Percentiles rank a stretch among this genome's conserved stretches.
Conservation (phyloP, 2,329 filamentous ascomycete species). For the Fusarium papillatum region DNA sequence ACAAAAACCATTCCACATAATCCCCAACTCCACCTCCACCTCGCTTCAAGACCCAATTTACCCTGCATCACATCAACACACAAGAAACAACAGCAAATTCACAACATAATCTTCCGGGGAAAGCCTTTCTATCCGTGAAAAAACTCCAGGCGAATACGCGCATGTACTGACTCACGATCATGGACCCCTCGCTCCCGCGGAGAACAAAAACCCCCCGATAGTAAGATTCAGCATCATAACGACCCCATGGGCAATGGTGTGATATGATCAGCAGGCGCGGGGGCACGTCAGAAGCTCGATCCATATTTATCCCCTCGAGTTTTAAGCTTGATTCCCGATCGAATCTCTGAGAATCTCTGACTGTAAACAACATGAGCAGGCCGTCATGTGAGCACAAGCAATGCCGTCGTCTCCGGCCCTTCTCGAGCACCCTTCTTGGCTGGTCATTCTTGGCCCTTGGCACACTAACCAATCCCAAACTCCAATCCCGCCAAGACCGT, state of each 20-base stretch:
- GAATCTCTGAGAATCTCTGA: neutral
- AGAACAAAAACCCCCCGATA: neutral
- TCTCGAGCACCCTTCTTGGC: neutral
- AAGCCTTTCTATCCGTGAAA: neutral
- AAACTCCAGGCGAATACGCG: neutral
- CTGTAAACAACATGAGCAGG: neutral
- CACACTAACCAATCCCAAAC: neutral
- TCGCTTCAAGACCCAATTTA: neutral
- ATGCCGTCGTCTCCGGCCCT: neutral
- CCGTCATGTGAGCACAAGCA: neutral
- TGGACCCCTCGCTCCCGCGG: neutral
- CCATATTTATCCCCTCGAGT: neutral
- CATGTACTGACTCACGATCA: neutral
- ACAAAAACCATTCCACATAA: neutral
- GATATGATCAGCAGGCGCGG: neutral
- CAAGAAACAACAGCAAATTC: neutral
- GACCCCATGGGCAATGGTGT: neutral
- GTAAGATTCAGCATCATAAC: neutral
- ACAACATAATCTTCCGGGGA: neutral
- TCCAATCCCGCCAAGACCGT: neutral
- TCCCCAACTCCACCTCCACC: neutral
- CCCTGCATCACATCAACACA: neutral
- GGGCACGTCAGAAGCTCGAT: neutral
- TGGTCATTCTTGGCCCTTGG: neutral
- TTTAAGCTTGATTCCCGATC: constrained; percentile 1